phyloP scores from a whole-genome alignment of 2,329 filamentous ascomycete species.

The Ceratocystis huliohia region DNA sequence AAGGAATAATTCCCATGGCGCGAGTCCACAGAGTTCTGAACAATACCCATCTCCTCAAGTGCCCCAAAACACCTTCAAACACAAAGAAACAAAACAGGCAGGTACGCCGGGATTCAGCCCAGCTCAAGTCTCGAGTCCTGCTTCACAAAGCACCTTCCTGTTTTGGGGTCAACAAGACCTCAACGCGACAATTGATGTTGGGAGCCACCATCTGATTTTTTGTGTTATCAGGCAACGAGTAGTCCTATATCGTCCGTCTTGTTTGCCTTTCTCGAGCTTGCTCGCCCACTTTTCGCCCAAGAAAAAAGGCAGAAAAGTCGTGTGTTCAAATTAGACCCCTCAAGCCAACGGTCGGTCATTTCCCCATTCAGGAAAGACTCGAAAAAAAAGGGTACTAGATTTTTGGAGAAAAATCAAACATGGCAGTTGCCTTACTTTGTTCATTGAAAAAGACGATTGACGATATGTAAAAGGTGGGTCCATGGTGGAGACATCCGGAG shows the following conservation, averaged over 20 bases:
- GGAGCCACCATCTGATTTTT: no score
- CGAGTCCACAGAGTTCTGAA: neutral
- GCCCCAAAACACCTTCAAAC: no score
- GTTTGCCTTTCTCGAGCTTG: neutral
- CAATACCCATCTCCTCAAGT: neutral
- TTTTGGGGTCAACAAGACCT: no score
- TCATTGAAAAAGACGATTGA: neutral
- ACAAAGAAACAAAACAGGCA: no score
- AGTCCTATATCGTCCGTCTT: neutral
- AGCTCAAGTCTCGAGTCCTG: no score
- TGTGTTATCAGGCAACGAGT: no score
- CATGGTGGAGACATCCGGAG: neutral
- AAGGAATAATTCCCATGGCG: neutral
- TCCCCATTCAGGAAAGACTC: neutral
- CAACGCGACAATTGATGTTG: no score
- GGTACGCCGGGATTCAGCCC: no score
- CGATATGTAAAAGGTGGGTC: neutral
- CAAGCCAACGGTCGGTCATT: neutral
- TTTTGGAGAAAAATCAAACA: constrained; percentile 2
- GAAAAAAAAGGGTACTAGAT: neutral
- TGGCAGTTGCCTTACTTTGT: neutral
- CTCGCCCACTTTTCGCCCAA: no score
- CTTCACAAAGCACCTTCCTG: no score
- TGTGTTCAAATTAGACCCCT: constrained; percentile 1
- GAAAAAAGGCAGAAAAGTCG: neutral